These are phyloP conservation scores for Aspergillus sp. DNA, from an alignment of 2,329 filamentous ascomycete genomes.

Conservation along the genomic window DNA sequence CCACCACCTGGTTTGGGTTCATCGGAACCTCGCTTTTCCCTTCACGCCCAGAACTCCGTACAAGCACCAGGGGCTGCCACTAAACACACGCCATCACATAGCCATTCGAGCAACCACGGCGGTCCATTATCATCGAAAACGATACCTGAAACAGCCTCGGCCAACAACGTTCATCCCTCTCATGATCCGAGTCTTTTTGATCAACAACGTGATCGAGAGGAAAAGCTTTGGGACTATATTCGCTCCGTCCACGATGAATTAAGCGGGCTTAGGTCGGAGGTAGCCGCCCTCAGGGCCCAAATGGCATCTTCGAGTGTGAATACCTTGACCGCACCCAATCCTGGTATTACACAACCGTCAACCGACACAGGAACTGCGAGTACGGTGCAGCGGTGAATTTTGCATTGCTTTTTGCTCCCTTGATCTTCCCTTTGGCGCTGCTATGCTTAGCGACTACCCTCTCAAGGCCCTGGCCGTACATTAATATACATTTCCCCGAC, in stretches of 20 bases:
- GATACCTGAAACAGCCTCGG: slow-evolving; percentile 26
- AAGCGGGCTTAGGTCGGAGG: slow-evolving; percentile 41
- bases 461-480: background rate
- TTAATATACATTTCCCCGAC: slow-evolving; percentile 10
- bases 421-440: background rate
- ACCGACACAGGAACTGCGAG: slow-evolving; percentile 12
- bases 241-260: slow-evolving; percentile 45
- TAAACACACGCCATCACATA: slow-evolving; percentile 37
- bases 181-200: slow-evolving; percentile 29
- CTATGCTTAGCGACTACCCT: background rate
- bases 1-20: slow-evolving; percentile 44
- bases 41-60: slow-evolving; percentile 39
- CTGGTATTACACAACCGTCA: slow-evolving; percentile 16
- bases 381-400: slow-evolving; percentile 20
- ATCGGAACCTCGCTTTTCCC: slow-evolving; percentile 44
- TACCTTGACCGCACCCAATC: slow-evolving; percentile 16
- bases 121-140: slow-evolving; percentile 27
- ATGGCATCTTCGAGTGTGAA: slow-evolving; percentile 34
- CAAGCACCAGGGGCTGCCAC: slow-evolving; percentile 32
- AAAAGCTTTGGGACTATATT: slow-evolving; percentile 46
- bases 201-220: slow-evolving; percentile 34
- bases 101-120: slow-evolving; percentile 36
- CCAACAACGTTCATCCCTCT: slow-evolving; percentile 19
- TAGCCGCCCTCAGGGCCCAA: slow-evolving; percentile 41
- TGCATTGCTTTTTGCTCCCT: background rate